A percentile compares a stretch with the other conserved stretches of the same genome.
Evolutionary conservation across 2,329 filamentous ascomycete species (phyloP).

Genomic region (Aspergillus pseudonomiae): DNA sequence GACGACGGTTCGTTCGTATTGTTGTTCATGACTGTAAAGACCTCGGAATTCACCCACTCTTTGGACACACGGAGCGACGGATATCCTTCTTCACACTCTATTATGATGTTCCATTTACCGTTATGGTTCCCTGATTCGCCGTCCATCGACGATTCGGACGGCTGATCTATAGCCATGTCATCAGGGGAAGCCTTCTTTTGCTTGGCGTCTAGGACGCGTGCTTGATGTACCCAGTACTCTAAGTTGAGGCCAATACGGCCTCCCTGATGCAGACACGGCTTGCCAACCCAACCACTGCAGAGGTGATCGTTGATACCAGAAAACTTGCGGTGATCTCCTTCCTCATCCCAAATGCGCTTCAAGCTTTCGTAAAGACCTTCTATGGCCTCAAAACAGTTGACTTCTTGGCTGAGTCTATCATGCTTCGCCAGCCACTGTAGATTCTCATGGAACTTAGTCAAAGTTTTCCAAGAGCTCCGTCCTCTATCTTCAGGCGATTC

Average conservation of each 20-base stretch:
- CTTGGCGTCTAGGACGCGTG: slow-evolving; percentile 37
- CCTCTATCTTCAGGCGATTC: slow-evolving; percentile 36
- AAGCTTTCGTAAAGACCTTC: slow-evolving; percentile 47
- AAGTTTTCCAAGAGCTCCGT: slow-evolving; percentile 38
- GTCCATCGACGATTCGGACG: slow-evolving; percentile 20
- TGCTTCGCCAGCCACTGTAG: slow-evolving; percentile 48
- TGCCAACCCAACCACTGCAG: slow-evolving; percentile 46
- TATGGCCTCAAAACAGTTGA: slow-evolving; percentile 52
- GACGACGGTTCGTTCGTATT: slow-evolving; percentile 24
- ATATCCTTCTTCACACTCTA: slow-evolving; percentile 50
- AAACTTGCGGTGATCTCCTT: slow-evolving; percentile 36
- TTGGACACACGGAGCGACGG: slow-evolving; percentile 49
- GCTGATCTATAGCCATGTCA: slow-evolving; percentile 38
- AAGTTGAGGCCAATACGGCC: slow-evolving; percentile 44
- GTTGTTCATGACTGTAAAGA: slow-evolving; percentile 34
- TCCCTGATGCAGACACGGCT: slow-evolving; percentile 44
- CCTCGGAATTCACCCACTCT: slow-evolving; percentile 44
- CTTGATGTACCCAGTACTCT: slow-evolving; percentile 47
- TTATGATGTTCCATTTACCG: slow-evolving; percentile 39
- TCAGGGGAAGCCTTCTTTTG: slow-evolving; percentile 28
- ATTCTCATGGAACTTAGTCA: slow-evolving; percentile 46
- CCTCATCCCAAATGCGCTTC: slow-evolving; percentile 47
- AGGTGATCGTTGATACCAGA: slow-evolving; percentile 41
- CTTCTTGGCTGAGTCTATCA: slow-evolving; percentile 47
- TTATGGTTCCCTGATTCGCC: slow-evolving; percentile 24